phyloP scores from a whole-genome alignment of 2,329 filamentous ascomycete genomes.

The Ophiostoma perfectum region DNA sequence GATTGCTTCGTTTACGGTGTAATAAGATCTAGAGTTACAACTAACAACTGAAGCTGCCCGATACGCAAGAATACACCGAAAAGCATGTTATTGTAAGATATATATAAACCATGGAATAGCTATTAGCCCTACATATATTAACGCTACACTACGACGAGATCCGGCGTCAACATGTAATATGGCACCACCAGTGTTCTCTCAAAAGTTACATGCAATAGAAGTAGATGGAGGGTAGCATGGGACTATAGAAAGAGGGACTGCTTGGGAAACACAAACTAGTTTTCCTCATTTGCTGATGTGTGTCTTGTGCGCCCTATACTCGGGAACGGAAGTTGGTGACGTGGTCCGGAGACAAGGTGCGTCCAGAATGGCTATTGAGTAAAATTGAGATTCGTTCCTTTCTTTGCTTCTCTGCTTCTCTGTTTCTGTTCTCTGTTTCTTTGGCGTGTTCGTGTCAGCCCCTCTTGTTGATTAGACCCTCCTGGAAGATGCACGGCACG shows the following conservation, averaged over 20 bases:
- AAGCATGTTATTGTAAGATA: too few species aligned
- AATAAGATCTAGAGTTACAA: too few species aligned
- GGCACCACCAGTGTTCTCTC: background rate
- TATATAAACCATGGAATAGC: too few species aligned
- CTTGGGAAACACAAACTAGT: background rate
- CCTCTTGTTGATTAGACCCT: too few species aligned
- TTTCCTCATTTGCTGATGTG: conserved; percentile 2
- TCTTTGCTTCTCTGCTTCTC: background rate
- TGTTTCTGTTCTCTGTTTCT: background rate
- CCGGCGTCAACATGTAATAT: background rate
- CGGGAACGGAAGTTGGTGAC: conserved; percentile 19
- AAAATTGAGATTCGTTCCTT: background rate
- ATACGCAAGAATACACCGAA: too few species aligned
- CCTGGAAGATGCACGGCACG: conserved; percentile 17
- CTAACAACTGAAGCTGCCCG: too few species aligned
- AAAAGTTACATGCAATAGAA: background rate
- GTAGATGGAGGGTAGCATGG: background rate
- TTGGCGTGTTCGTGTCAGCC: too few species aligned
- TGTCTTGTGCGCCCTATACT: conserved; percentile 9
- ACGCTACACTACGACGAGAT: background rate
- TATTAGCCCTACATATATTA: conserved; percentile 4
- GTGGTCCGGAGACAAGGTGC: conserved; percentile 18
- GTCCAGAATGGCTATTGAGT: background rate
- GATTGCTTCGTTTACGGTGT: too few species aligned
- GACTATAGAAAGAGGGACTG: background rate